phyloP scores from a whole-genome alignment of 2,329 filamentous ascomycete species.

The Penicillium oxalicum region DNA sequence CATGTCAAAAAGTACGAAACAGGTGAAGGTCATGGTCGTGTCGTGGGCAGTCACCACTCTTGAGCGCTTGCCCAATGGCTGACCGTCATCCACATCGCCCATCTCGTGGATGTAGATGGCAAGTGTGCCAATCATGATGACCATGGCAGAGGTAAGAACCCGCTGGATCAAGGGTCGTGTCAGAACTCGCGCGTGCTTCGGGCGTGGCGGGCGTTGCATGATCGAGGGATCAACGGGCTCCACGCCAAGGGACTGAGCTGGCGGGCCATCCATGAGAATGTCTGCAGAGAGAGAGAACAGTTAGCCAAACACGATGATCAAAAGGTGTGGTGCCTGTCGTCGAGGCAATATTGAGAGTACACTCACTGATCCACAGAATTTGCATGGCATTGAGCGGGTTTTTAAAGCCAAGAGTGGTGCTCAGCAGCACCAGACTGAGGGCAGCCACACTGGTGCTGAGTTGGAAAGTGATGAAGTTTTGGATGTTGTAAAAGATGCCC shows the following conservation, averaged over 20 bases:
- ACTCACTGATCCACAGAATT: conserved; percentile 98
- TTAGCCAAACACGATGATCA: conserved; percentile 22
- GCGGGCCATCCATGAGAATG: conserved; percentile 98
- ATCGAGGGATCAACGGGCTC: conserved; percentile 91
- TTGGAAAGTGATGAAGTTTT: conserved; percentile 98
- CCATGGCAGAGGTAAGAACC: conserved; percentile 76
- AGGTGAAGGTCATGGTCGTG: conserved; percentile 98
- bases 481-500: conserved; percentile 98
- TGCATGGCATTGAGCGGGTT: conserved; percentile 98
- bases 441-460: conserved; percentile 94
- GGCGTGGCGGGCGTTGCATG: conserved; percentile 83
- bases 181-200: conserved; percentile 83
- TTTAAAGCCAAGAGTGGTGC: conserved; percentile 86
- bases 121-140: conserved; percentile 92
- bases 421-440: conserved; percentile 82
- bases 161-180: conserved; percentile 74
- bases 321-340: background rate
- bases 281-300: conserved; percentile 49
- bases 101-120: conserved; percentile 89
- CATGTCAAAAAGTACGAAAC: conserved; percentile 99
- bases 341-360: background rate
- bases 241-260: conserved; percentile 92
- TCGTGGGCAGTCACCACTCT: conserved; percentile 80
- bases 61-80: conserved; percentile 34
- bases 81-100: conserved; percentile 56